These are phyloP conservation scores for Clonostachys sp. DNA, from an alignment of 2,329 filamentous ascomycete genomes.

Conservation along the genomic window DNA sequence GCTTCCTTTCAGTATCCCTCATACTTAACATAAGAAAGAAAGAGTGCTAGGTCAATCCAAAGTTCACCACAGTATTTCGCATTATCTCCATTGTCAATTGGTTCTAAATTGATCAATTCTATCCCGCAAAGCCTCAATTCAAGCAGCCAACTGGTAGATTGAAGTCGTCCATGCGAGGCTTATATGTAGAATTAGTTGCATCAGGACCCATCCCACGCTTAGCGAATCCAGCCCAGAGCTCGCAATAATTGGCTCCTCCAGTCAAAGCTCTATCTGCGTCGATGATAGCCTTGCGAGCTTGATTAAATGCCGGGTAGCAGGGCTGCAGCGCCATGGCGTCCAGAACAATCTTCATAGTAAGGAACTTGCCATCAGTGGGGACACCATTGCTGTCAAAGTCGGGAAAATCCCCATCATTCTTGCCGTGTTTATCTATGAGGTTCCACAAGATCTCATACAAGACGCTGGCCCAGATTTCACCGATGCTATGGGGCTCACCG, in stretches of 20 bases:
- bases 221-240: conserved; percentile 50
- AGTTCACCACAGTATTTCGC: no score
- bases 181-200: conserved; percentile 13
- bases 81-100: no score
- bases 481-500: conserved; percentile 37
- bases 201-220: conserved; percentile 47
- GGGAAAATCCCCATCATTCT: conserved; percentile 35
- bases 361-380: conserved; percentile 46
- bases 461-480: conserved; percentile 45
- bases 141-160: conserved; percentile 9
- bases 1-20: no score
- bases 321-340: conserved; percentile 51
- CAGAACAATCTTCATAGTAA: conserved; percentile 46
- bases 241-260: conserved; percentile 42
- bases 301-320: conserved; percentile 48
- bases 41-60: no score
- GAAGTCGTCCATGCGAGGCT: conserved; percentile 23
- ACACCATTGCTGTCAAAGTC: conserved; percentile 33
- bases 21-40: no score
- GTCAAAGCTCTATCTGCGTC: conserved; percentile 50
- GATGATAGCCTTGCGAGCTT: conserved; percentile 48
- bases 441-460: conserved; percentile 56
- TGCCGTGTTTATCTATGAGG: conserved; percentile 50
- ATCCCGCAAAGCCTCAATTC: no score
- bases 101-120: no score